Conservation (phyloP, 169 alveolate species). For the Plasmodium gonderi region DNA sequence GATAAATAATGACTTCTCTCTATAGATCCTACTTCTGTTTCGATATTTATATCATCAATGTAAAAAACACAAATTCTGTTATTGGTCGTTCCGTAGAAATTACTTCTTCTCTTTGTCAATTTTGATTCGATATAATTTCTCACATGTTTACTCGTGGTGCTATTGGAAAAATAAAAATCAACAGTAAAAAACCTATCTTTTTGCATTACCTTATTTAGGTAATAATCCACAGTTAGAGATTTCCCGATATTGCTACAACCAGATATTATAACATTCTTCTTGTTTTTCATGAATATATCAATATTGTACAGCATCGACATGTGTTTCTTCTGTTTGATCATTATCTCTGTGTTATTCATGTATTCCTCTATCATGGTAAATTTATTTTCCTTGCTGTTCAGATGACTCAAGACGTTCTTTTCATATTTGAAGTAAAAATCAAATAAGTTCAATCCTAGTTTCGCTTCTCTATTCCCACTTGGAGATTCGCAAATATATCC, state of each 20-base stretch:
- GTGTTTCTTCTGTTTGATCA: constrained; percentile 66
- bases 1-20: constrained; percentile 51
- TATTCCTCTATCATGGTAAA: constrained; percentile 59
- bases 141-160: constrained; percentile 70
- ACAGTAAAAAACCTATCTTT: constrained; percentile 62
- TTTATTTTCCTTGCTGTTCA: constrained; percentile 33
- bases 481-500: too few species aligned
- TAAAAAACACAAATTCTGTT: constrained; percentile 55
- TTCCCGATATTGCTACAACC: constrained; percentile 71
- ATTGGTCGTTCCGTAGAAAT: constrained; percentile 63
- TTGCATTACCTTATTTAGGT: constrained; percentile 33
- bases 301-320: constrained; percentile 59
- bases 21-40: constrained; percentile 28
- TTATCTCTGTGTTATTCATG: constrained; percentile 14
- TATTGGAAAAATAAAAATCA: constrained; percentile 55
- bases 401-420: constrained; percentile 53
- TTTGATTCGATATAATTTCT: constrained; percentile 69
- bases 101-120: constrained; percentile 45
- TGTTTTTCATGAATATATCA: constrained; percentile 63
- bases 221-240: constrained; percentile 52
- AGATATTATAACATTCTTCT: constrained; percentile 43
- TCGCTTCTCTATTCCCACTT: neutral
- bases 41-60: constrained; percentile 65
- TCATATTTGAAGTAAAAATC: constrained; percentile 64
- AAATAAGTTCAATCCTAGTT: constrained; percentile 29